These are phyloP conservation scores for Pseudogymnoascus sp. DNA, from an alignment of 2,329 filamentous ascomycete genomes.

Conservation along the genomic window DNA sequence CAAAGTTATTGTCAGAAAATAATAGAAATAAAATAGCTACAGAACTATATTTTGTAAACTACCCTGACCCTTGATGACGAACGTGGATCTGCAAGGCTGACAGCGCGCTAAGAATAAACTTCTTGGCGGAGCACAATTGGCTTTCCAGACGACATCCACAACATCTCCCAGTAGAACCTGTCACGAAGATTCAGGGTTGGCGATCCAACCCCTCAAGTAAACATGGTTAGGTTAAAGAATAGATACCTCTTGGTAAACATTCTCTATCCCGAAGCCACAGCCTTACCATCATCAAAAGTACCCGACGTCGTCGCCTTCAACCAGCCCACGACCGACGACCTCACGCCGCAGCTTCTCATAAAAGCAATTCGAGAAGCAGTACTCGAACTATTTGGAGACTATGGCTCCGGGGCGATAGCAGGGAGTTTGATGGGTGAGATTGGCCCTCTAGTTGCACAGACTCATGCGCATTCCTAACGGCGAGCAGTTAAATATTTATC, in stretches of 20 bases:
- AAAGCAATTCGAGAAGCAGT: slow-evolving; percentile 66
- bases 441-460: not conserved
- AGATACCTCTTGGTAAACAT: slow-evolving; percentile 94
- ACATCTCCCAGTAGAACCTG: not conserved
- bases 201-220: slow-evolving; percentile 15
- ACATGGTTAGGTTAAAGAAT: slow-evolving; percentile 93
- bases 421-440: slow-evolving; percentile 59
- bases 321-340: slow-evolving; percentile 65
- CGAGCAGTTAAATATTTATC: slow-evolving; percentile 82
- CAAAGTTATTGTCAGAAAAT: not conserved
- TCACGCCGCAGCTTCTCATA: slow-evolving; percentile 59
- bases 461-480: not conserved
- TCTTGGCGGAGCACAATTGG: slow-evolving; percentile 4
- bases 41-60: not conserved
- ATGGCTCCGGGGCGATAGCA: slow-evolving; percentile 68
- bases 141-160: not conserved
- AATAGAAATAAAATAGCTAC: not conserved
- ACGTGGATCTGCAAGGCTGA: slow-evolving; percentile 2
- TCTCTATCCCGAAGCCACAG: slow-evolving; percentile 63
- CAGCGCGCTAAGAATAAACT: slow-evolving; percentile 7
- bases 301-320: slow-evolving; percentile 65
- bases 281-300: slow-evolving; percentile 31
- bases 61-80: not conserved
- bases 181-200: not conserved
- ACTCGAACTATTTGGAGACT: slow-evolving; percentile 75